Percentiles rank a stretch among this genome's conserved stretches.
These are phyloP conservation scores for Melastoma malabathricum DNA, from an alignment of 345 rosid genomes.

Conservation along the genomic window DNA sequence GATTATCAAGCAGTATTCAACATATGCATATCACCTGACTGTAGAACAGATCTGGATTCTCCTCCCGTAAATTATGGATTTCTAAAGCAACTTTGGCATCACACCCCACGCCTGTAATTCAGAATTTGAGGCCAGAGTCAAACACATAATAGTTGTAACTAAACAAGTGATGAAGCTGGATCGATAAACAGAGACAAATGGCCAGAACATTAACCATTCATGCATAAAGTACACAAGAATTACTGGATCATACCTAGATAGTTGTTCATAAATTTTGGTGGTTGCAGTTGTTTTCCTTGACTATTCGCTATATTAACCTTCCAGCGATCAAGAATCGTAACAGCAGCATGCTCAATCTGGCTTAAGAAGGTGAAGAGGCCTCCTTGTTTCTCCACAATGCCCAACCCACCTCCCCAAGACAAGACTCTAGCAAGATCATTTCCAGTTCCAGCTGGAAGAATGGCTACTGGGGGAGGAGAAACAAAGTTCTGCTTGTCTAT, in stretches of 20 bases:
- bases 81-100: slow-evolving; percentile 93
- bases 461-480: slow-evolving; percentile 92
- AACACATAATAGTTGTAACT: not conserved
- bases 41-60: slow-evolving; percentile 73
- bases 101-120: slow-evolving; percentile 57
- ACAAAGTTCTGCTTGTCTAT: slow-evolving; percentile 77
- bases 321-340: slow-evolving; percentile 88
- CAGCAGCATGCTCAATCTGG: slow-evolving; percentile 72
- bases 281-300: slow-evolving; percentile 49
- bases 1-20: not conserved
- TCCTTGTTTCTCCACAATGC: slow-evolving; percentile 74
- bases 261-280: slow-evolving; percentile 74
- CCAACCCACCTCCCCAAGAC: slow-evolving; percentile 83
- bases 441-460: slow-evolving; percentile 95
- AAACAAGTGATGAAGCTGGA: no score
- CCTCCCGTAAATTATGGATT: slow-evolving; percentile 71
- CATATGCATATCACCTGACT: slow-evolving; percentile 40
- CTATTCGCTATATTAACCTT: slow-evolving; percentile 48
- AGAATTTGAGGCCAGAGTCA: not conserved
- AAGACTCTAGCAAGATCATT: slow-evolving; percentile 88
- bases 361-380: slow-evolving; percentile 60
- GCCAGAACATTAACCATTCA: not conserved
- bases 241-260: slow-evolving; percentile 47
- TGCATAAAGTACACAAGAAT: slow-evolving; percentile 1
- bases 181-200: not conserved